These are phyloP conservation scores for Taphrina confusa DNA, from an alignment of 1,139 yeast species.

Conservation along the genomic window DNA sequence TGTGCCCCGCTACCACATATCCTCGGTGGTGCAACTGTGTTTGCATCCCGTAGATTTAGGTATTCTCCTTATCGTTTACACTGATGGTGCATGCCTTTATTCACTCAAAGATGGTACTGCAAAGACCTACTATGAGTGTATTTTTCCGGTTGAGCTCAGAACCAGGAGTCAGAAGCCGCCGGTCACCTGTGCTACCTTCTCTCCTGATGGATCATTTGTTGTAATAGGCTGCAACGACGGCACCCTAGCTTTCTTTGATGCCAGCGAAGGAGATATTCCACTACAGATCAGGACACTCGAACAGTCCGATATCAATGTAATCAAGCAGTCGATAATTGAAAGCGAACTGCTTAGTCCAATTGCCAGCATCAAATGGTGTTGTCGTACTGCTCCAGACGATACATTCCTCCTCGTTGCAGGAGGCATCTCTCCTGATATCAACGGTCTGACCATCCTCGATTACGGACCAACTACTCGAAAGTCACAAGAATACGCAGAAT, in stretches of 20 bases:
- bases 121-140: slow-evolving; percentile 59
- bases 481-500: slow-evolving; percentile 76
- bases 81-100: slow-evolving; percentile 67
- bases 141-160: slow-evolving; percentile 64
- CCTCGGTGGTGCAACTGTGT: slow-evolving; percentile 65
- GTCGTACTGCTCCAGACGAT: slow-evolving; percentile 67
- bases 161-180: slow-evolving; percentile 53
- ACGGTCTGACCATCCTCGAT: slow-evolving; percentile 65
- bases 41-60: slow-evolving; percentile 93
- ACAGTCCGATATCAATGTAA: slow-evolving; percentile 64
- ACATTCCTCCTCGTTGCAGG: slow-evolving; percentile 75
- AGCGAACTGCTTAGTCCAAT: slow-evolving; percentile 46
- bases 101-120: slow-evolving; percentile 64
- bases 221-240: slow-evolving; percentile 80
- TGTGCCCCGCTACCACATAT: slow-evolving; percentile 41
- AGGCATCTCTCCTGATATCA: slow-evolving; percentile 56
- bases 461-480: slow-evolving; percentile 79
- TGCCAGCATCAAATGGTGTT: slow-evolving; percentile 63
- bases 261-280: slow-evolving; percentile 64
- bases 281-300: slow-evolving; percentile 72
- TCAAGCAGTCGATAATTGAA: slow-evolving; percentile 43
- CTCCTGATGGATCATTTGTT: slow-evolving; percentile 88
- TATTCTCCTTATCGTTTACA: slow-evolving; percentile 69
- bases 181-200: slow-evolving; percentile 69
- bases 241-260: slow-evolving; percentile 89